These are phyloP conservation scores for Cladosporium velox DNA, from an alignment of 2,329 filamentous ascomycete genomes.

Conservation along the genomic window DNA sequence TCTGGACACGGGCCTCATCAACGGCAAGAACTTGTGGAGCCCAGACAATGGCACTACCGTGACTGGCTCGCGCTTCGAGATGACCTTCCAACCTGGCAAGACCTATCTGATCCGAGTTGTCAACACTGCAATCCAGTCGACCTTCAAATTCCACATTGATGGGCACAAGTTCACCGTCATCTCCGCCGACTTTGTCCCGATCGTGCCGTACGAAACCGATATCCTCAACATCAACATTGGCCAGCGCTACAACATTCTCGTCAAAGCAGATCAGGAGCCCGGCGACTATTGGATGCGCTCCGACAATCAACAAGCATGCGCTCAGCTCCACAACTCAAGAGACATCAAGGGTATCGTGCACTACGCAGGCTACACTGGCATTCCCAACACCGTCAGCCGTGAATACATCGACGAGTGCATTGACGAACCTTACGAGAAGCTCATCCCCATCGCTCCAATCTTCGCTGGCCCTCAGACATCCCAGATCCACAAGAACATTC, in stretches of 20 bases:
- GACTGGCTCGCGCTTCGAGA: slow-evolving; percentile 35
- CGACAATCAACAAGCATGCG: slow-evolving; percentile 44
- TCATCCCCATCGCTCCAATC: slow-evolving; percentile 39
- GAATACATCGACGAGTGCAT: slow-evolving; percentile 40
- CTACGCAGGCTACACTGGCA: slow-evolving; percentile 36
- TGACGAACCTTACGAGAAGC: slow-evolving; percentile 42
- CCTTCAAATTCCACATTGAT: slow-evolving; percentile 48
- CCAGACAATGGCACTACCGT: slow-evolving; percentile 24
- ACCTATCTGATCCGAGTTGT: slow-evolving; percentile 37
- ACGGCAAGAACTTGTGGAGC: slow-evolving; percentile 46
- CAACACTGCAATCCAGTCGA: slow-evolving; percentile 42
- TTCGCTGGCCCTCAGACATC: slow-evolving; percentile 33
- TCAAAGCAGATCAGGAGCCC: slow-evolving; percentile 32
- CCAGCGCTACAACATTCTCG: slow-evolving; percentile 38
- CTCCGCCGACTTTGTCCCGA: slow-evolving; percentile 41
- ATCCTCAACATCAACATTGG: slow-evolving; percentile 42
- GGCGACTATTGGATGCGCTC: slow-evolving; percentile 39
- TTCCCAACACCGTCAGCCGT: slow-evolving; percentile 37
- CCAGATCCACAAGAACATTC: slow-evolving; percentile 35
- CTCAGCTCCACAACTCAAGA: slow-evolving; percentile 21
- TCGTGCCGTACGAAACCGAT: slow-evolving; percentile 41
- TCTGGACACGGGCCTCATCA: slow-evolving; percentile 48
- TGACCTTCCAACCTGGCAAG: slow-evolving; percentile 33
- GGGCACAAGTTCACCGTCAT: slow-evolving; percentile 44
- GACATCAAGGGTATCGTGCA: slow-evolving; percentile 40